phyloP scores from a whole-genome alignment of 768 basidiomycete genomes.

The Jaapia argillacea region DNA sequence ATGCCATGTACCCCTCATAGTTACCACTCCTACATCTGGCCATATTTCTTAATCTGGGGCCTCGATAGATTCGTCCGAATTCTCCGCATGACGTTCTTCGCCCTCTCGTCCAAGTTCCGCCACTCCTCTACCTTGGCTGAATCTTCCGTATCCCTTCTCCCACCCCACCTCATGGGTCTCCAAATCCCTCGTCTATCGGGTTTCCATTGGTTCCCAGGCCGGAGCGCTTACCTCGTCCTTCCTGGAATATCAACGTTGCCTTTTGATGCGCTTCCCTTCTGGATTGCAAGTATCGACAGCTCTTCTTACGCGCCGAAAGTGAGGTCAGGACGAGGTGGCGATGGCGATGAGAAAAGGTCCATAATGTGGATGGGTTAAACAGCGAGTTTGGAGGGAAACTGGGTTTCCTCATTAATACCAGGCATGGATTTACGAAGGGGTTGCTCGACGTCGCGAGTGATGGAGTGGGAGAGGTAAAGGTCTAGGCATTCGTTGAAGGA shows the following conservation, averaged over 20 bases:
- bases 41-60: background rate
- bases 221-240: background rate
- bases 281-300: background rate
- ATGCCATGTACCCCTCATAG: too few species aligned
- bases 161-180: background rate
- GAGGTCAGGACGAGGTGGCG: background rate
- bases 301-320: background rate
- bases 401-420: background rate
- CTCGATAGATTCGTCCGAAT: background rate
- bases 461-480: background rate
- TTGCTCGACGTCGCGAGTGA: background rate
- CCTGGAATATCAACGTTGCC: background rate
- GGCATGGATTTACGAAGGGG: background rate
- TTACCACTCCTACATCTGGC: background rate
- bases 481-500: background rate
- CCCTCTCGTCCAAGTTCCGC: background rate
- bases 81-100: background rate
- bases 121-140: background rate
- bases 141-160: background rate
- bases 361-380: too few species aligned
- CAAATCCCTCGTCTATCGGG: background rate
- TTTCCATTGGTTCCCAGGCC: background rate
- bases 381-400: background rate
- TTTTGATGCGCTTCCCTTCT: background rate
- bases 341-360: background rate